Percentiles rank a stretch among this genome's conserved stretches.
Conservation (phyloP, 441 rosid species). For the Aleurites moluccanus region DNA sequence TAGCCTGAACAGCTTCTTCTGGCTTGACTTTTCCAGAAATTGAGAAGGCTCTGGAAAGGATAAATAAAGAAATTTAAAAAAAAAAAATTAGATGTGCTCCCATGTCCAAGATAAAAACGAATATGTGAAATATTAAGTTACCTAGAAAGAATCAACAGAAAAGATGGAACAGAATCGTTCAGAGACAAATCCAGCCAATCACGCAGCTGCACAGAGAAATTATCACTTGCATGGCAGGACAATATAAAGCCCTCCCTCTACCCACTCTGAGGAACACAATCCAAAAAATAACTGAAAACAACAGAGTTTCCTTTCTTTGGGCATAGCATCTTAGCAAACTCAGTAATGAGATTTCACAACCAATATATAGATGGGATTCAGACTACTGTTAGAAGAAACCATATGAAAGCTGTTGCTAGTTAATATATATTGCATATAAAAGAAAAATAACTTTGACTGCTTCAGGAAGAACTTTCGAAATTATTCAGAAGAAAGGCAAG, state of each 20-base stretch:
- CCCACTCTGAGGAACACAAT: neutral
- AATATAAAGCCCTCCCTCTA: constrained; percentile 14
- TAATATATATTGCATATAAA: neutral
- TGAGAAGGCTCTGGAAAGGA: constrained; percentile 58
- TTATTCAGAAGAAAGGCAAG: neutral
- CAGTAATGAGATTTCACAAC: neutral
- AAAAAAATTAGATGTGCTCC: constrained; percentile 17
- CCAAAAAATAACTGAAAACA: constrained; percentile 3
- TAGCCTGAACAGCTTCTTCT: constrained; percentile 90
- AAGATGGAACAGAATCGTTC: constrained; percentile 78
- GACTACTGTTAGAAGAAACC: constrained; percentile 4
- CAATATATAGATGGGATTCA: neutral
- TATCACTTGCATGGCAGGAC: constrained; percentile 21
- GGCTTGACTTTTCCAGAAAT: constrained; percentile 79
- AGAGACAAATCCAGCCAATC: constrained; percentile 90
- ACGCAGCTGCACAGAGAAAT: constrained; percentile 50
- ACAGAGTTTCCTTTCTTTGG: constrained; percentile 8
- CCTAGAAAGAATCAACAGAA: constrained; percentile 79
- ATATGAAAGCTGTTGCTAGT: neutral
- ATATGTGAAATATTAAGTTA: constrained; percentile 18
- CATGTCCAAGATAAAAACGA: constrained; percentile 12
- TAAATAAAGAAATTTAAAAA: neutral
- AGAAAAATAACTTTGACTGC: neutral
- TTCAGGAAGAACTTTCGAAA: neutral
- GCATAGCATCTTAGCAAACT: constrained; percentile 10